Base-by-base conservation (phyloP, 2,329 filamentous ascomycete species). In the Colletotrichum sp. region DNA sequence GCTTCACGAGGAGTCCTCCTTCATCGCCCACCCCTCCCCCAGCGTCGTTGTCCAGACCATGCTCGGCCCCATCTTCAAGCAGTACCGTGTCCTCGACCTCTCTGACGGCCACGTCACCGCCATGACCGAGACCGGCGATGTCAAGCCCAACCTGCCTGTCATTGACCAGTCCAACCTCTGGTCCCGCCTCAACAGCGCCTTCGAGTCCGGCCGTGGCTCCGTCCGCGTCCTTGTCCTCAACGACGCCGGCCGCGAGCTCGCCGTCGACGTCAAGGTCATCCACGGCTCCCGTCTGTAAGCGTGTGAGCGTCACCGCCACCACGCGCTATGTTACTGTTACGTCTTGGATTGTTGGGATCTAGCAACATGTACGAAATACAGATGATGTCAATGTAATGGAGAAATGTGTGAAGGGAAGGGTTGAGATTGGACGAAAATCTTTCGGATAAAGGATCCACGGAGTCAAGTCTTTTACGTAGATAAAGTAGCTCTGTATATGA, bases 61-160 rank as follows among this genome's bases (percentile, higher is more conserved):
- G 96, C 94, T 98, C 80, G 97, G 96, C 82, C 97, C 97, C 78
- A 93, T 98, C 90, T 98, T 98, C 95, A 98, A 98, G 95, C 97
- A 98, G 92, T 99, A 99, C 94, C 96, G 97, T 84, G 96, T 99
- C 85, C 94, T 99, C 78, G 97, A 99, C 90, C 94, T 99, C 87
- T 93, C 96, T 86, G 95, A 98, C 80, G 96, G 91, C 81, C 81
- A 93, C 84, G 87, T 99, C 83, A 95, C 97, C 80, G 96, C 96
- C 90, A 98, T 99, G 96, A 99, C 97, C 85, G 97, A 99, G 94
- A 95, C 94, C 79, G 96, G 97, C 82, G 96, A 99, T 85, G 96
- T 99, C 91, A 98, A 98, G 94, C 96, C 98, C 89, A 92, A 92
- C 82, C 91, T 99, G 75, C 92, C 95, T 75, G 95, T 99, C 86